A percentile compares a stretch with the other conserved stretches of the same genome.
Evolutionary conservation across 2,329 filamentous ascomycete genomes (phyloP).

Genomic region (Thelonectria rubi): DNA sequence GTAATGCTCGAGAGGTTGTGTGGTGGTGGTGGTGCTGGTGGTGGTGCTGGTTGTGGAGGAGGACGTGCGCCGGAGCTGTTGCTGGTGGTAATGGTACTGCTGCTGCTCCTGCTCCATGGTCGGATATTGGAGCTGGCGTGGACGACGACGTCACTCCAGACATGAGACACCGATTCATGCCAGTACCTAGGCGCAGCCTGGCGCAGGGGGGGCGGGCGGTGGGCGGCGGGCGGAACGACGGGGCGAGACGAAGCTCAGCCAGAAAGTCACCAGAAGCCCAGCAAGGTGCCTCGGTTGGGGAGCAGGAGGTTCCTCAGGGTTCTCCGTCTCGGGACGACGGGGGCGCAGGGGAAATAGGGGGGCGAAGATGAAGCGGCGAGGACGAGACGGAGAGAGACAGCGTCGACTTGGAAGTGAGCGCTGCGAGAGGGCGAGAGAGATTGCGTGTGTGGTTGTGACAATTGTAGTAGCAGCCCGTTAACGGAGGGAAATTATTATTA

Average conservation of each 20-base stretch:
- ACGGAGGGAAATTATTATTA: slow-evolving; percentile 31
- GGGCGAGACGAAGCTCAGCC: slow-evolving; percentile 7
- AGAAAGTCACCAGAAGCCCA: slow-evolving; percentile 7
- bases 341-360: neutral
- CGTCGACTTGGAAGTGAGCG: too few relatives aligned
- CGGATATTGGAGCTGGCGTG: slow-evolving; percentile 14
- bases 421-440: neutral
- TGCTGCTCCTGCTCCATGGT: slow-evolving; percentile 3
- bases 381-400: neutral
- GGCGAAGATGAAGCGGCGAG: neutral
- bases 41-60: neutral
- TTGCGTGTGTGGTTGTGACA: slow-evolving; percentile 24
- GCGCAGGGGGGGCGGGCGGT: slow-evolving; percentile 9
- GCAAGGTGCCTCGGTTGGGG: slow-evolving; percentile 2
- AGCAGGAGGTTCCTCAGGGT: neutral
- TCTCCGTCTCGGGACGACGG: neutral
- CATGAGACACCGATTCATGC: slow-evolving; percentile 46
- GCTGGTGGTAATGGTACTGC: too few relatives aligned
- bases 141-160: slow-evolving; percentile 42
- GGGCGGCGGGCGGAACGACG: slow-evolving; percentile 1
- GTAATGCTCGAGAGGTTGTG: slow-evolving; percentile 17
- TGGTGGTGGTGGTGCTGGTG: neutral
- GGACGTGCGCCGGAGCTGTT: slow-evolving; percentile 13
- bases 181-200: slow-evolving; percentile 5
- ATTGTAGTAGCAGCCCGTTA: slow-evolving; percentile 33